Percentiles rank a stretch among this genome's conserved stretches.
These are phyloP conservation scores for Solanum corneliomulleri DNA, from an alignment of 257 asterid genomes.

Conservation along the genomic window DNA sequence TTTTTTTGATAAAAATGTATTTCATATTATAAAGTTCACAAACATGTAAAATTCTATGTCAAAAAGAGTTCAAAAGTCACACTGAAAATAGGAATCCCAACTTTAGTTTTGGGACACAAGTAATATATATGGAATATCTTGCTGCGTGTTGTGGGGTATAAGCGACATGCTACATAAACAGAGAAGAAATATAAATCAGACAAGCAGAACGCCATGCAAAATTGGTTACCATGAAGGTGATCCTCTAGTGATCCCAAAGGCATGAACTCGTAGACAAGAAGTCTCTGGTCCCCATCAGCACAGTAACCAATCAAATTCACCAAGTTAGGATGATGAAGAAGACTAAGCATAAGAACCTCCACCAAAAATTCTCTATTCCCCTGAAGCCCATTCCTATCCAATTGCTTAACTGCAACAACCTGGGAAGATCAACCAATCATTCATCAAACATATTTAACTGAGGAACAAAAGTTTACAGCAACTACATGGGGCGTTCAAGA, in stretches of 20 bases:
- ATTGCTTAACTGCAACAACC: conserved; percentile 94
- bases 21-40: not conserved
- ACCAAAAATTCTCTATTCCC: conserved; percentile 95
- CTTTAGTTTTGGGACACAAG: not conserved
- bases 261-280: conserved; percentile 95
- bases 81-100: not conserved
- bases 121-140: not conserved
- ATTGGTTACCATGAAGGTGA: conserved; percentile 76
- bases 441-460: not conserved
- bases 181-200: not conserved
- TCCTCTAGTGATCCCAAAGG: conserved; percentile 96
- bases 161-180: not conserved
- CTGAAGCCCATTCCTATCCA: conserved; percentile 97
- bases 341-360: conserved; percentile 98
- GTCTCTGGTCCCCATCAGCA: conserved; percentile 99
- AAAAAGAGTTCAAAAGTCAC: not conserved
- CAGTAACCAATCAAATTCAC: conserved; percentile 91
- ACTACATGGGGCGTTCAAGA: not conserved
- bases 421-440: conserved; percentile 17
- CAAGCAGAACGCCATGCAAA: not conserved
- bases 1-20: not conserved
- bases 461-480: not conserved
- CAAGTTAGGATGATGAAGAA: conserved; percentile 88
- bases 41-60: not conserved
- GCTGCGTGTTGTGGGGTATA: not conserved